phyloP scores from a whole-genome alignment of 2,329 filamentous ascomycete genomes.

The Ophiostoma perfectum region DNA sequence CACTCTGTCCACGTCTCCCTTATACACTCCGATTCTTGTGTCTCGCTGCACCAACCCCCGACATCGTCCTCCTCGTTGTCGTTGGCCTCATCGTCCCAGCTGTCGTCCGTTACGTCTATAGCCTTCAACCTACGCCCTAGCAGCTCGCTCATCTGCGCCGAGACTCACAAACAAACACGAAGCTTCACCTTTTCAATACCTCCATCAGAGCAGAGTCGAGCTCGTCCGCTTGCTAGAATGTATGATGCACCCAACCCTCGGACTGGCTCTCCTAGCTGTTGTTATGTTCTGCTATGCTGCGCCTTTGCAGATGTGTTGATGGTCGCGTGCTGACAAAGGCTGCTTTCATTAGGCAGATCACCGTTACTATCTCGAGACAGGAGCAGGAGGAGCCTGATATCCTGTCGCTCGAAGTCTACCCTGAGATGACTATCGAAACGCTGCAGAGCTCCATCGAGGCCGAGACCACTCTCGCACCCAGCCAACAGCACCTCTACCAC shows the following conservation, averaged over 20 bases:
- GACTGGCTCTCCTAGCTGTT: neutral
- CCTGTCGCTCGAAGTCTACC: constrained; percentile 73
- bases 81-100: neutral
- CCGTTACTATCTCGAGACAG: constrained; percentile 74
- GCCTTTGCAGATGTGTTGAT: neutral
- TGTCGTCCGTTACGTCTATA: neutral
- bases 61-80: neutral
- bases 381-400: constrained; percentile 68
- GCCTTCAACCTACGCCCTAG: too few relatives aligned
- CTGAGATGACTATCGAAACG: constrained; percentile 75
- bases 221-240: constrained; percentile 18
- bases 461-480: constrained; percentile 68
- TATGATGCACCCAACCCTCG: constrained; percentile 5
- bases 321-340: neutral
- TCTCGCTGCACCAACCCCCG: neutral
- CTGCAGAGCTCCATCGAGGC: constrained; percentile 84
- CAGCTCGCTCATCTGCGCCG: too few relatives aligned
- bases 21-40: neutral
- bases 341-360: constrained; percentile 63
- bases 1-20: neutral
- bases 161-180: too few relatives aligned
- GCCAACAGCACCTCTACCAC: constrained; percentile 79
- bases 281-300: neutral
- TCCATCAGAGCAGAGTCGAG: too few relatives aligned
- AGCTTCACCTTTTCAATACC: too few relatives aligned